Evolutionary conservation across 805 yeast species (phyloP).

Genomic region (Yarrowia divulgata): DNA sequence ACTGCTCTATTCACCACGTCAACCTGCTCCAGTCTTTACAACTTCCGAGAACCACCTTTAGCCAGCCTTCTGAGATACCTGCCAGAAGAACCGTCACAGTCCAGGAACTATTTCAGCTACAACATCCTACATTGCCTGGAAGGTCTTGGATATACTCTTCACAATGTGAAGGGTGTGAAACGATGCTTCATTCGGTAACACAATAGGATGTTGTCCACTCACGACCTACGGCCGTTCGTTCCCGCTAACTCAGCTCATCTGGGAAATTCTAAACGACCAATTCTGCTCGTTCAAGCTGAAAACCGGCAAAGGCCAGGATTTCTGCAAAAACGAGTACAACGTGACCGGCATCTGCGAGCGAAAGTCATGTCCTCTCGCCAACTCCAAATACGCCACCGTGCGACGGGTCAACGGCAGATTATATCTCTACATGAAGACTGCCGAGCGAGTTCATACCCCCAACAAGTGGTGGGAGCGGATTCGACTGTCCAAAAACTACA

Average conservation of each 20-base stretch:
- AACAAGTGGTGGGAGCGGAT: slow-evolving; percentile 94
- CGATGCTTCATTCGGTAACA: too few relatives aligned
- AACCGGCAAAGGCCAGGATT: slow-evolving; percentile 86
- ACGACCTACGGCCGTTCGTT: not conserved
- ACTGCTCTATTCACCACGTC: too few relatives aligned
- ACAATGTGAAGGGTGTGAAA: too few relatives aligned
- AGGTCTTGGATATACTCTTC: too few relatives aligned
- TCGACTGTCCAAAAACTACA: slow-evolving; percentile 85
- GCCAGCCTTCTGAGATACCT: too few relatives aligned
- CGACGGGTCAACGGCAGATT: slow-evolving; percentile 50
- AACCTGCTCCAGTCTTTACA: too few relatives aligned
- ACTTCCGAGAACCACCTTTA: too few relatives aligned
- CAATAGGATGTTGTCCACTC: not conserved
- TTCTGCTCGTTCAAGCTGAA: slow-evolving; percentile 94
- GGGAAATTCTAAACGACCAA: slow-evolving; percentile 96
- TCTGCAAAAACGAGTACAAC: slow-evolving; percentile 95
- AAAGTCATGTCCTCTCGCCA: slow-evolving; percentile 95
- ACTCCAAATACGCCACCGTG: slow-evolving; percentile 52
- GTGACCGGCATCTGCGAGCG: slow-evolving; percentile 93
- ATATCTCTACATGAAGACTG: slow-evolving; percentile 85
- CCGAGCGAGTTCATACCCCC: slow-evolving; percentile 97
- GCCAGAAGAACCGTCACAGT: too few relatives aligned
- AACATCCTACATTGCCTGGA: too few relatives aligned
- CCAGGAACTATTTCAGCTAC: too few relatives aligned
- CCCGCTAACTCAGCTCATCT: slow-evolving; percentile 65